Evolutionary conservation across 2,329 filamentous ascomycete genomes (phyloP).

Genomic region (Calonectria pseudoturangicola): DNA sequence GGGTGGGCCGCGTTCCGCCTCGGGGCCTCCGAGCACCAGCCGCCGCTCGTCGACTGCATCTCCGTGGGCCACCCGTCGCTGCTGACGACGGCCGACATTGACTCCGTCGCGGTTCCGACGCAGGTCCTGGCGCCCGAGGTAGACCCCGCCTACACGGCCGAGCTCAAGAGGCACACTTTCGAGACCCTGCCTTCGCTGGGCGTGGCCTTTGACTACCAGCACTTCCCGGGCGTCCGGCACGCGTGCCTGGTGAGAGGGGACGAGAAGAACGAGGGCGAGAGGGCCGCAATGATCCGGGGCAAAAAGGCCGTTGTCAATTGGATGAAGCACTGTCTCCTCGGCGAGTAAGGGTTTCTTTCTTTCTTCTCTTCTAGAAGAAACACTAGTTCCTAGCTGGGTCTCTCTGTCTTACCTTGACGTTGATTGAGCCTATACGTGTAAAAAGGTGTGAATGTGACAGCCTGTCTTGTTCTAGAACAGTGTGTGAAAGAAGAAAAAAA

Average conservation of each 20-base stretch:
- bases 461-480: neutral
- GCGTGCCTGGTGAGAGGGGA: conserved; percentile 64
- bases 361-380: too few relatives aligned
- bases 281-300: conserved; percentile 63
- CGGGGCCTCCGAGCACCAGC: conserved; percentile 58
- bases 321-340: conserved; percentile 54
- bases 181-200: conserved; percentile 58
- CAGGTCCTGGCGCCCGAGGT: conserved; percentile 71
- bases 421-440: neutral
- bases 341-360: neutral
- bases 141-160: conserved; percentile 63
- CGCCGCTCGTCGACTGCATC: conserved; percentile 66
- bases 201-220: conserved; percentile 66
- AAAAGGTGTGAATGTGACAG: neutral
- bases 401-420: neutral
- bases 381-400: too few relatives aligned
- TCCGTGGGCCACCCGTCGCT: conserved; percentile 66
- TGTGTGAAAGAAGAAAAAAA: too few relatives aligned
- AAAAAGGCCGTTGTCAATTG: conserved; percentile 66
- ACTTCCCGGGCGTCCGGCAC: conserved; percentile 68
- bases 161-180: conserved; percentile 65
- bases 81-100: conserved; percentile 67
- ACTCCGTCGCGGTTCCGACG: conserved; percentile 66
- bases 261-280: conserved; percentile 59
- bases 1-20: conserved; percentile 71